A percentile compares a stretch with the other conserved stretches of the same genome.
These are phyloP conservation scores for Sanghuangporus weigelae DNA, from an alignment of 1,284 basidiomycete genomes.

Conservation along the genomic window DNA sequence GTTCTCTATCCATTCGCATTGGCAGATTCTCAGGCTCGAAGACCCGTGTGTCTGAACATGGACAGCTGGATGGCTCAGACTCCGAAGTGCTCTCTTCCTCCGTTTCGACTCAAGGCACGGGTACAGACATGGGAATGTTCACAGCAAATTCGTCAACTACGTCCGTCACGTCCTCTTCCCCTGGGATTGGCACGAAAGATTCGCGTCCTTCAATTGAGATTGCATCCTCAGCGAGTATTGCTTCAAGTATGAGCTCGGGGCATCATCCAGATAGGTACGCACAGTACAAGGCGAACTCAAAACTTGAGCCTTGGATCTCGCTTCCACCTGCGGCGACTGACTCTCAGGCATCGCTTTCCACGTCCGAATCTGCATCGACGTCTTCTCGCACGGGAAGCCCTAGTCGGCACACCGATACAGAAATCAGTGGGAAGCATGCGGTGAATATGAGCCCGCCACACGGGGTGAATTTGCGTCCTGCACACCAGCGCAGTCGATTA, in stretches of 20 bases:
- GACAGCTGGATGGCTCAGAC: conserved; percentile 14
- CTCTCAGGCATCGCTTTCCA: conserved; percentile 14
- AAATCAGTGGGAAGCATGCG: neutral
- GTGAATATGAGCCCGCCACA: neutral
- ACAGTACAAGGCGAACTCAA: conserved; percentile 5
- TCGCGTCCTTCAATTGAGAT: conserved; percentile 11
- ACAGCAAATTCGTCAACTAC: conserved; percentile 16
- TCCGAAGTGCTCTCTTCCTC: conserved; percentile 14
- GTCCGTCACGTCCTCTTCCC: conserved; percentile 13
- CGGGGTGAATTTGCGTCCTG: conserved; percentile 7
- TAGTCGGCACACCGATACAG: neutral
- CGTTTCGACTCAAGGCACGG: conserved; percentile 5
- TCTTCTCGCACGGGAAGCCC: conserved; percentile 1
- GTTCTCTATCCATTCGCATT: conserved; percentile 14
- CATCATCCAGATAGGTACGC: neutral
- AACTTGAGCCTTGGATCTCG: conserved; percentile 9
- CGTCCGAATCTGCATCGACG: conserved; percentile 1
- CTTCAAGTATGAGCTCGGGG: neutral
- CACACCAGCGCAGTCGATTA: conserved; percentile 14
- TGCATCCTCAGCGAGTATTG: conserved; percentile 7
- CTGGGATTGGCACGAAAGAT: conserved; percentile 1
- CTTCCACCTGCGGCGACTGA: conserved; percentile 1
- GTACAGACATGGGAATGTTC: neutral
- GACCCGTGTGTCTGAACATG: neutral
- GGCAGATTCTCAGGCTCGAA: conserved; percentile 9